Evolutionary conservation across 441 rosid species (phyloP), one percentile per base, ranked within the genome.

Genomic region (Isatis lusitanica): DNA sequence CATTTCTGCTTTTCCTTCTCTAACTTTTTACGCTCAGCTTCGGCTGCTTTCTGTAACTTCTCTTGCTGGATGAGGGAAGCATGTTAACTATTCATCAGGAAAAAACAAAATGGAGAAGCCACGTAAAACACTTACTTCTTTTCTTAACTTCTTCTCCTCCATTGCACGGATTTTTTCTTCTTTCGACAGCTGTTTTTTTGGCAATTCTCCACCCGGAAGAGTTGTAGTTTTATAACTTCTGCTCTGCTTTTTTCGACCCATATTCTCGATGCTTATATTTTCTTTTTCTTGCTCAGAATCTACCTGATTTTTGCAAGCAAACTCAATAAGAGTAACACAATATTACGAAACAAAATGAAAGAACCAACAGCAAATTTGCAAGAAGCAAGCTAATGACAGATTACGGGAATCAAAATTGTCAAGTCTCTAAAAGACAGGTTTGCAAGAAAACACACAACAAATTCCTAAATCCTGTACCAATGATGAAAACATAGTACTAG

Each of bases 1-100:
- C 99, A 96, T 76, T 91, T 92, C 66, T 83, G 85, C 83, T 78
- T 87, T 81, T 94, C 94, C 76, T 87, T 94, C 80, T 91, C 89
- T 80, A 87, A 36, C 77, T 75, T 88, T 83, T 84, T 96, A 63
- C 86, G 63, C 74, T 87, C 92, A 26, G 87, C 97, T 31, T 87
- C 97, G 50, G 89, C 89, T 66, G 89, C 97, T 83, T 84, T 92
- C 68, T 83, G 86, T 85, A 90, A 70, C 78, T 87, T 96, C 61
- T 90, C 99, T 91, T 90, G 83, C 97, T 93, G 86, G 71, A 81
- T 33, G 72, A 74, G 63, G 75, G 77, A 81, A 65, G 70, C 39
- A 55, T 51, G 59, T 74, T 44, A 58, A 68, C 35, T 15, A 73
- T 59, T 62, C 56, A 51, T 12, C 57, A 72, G 51, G 39, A 71